These are phyloP conservation scores for Wickerhamiella sorbophila DNA, from an alignment of 805 yeast genomes.

Conservation along the genomic window DNA sequence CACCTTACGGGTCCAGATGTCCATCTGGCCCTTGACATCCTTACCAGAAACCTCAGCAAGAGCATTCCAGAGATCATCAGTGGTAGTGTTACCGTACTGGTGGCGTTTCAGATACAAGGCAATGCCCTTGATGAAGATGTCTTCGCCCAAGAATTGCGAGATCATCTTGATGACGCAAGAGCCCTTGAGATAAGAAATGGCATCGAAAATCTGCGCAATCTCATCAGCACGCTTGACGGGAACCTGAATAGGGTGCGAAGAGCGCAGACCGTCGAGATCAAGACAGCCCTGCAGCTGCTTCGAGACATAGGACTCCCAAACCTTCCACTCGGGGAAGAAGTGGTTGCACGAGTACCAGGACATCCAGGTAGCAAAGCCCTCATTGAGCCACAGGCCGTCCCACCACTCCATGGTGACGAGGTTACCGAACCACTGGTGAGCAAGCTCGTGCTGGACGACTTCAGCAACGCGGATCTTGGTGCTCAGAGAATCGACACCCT, in stretches of 20 bases:
- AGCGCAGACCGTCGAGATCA: constrained; percentile 52
- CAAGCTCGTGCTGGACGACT: constrained; percentile 74
- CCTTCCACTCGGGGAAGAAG: constrained; percentile 71
- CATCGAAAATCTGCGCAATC: constrained; percentile 70
- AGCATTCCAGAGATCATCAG: constrained; percentile 59
- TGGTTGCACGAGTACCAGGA: constrained; percentile 56
- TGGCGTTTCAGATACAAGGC: constrained; percentile 49
- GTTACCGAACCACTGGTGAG: constrained; percentile 89
- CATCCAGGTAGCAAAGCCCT: constrained; percentile 83
- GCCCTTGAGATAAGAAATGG: constrained; percentile 70
- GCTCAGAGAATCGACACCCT: constrained; percentile 44
- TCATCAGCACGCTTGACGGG: constrained; percentile 67
- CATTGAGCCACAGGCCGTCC: constrained; percentile 84
- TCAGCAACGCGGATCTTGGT: constrained; percentile 63
- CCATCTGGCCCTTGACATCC: constrained; percentile 46
- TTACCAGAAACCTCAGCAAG: constrained; percentile 47
- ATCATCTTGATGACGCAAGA: constrained; percentile 68
- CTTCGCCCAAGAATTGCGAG: constrained; percentile 54
- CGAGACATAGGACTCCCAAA: constrained; percentile 62
- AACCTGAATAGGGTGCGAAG: constrained; percentile 72
- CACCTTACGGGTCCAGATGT: constrained; percentile 54
- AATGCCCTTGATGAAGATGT: constrained; percentile 57
- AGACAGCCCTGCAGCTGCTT: constrained; percentile 66
- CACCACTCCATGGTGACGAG: constrained; percentile 88
- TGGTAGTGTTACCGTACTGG: constrained; percentile 55